Percentiles rank a stretch among this genome's conserved stretches.
These are phyloP conservation scores for Amanita jacksonii DNA, from an alignment of 768 basidiomycete species.

Conservation along the genomic window DNA sequence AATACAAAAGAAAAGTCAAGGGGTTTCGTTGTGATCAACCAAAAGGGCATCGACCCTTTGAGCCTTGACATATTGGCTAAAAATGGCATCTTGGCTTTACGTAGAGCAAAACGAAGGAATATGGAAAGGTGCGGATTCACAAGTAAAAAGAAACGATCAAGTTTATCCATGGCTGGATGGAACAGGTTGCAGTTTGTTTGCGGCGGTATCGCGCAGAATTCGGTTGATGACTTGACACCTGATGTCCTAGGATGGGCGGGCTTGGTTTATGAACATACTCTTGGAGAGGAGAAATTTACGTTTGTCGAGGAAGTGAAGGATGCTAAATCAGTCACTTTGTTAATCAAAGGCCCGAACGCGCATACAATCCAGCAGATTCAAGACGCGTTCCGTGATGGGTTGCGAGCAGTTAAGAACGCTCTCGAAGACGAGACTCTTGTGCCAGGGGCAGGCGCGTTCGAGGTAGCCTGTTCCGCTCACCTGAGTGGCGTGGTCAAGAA, in stretches of 20 bases:
- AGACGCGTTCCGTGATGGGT: conserved; percentile 95
- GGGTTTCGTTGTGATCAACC: conserved; percentile 92
- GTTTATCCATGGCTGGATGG: background rate
- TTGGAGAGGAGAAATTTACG: conserved; percentile 98
- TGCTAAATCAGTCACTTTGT: conserved; percentile 89
- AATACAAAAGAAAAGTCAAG: conserved; percentile 74
- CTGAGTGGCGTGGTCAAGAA: conserved; percentile 74
- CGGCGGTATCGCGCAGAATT: conserved; percentile 95
- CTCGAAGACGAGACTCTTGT: conserved; percentile 83
- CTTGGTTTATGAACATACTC: conserved; percentile 96
- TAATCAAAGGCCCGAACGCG: conserved; percentile 96
- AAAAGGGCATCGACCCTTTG: conserved; percentile 98
- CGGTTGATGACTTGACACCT: conserved; percentile 91
- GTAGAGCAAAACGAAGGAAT: conserved; percentile 94
- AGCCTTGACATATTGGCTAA: conserved; percentile 93
- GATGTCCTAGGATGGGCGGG: conserved; percentile 95
- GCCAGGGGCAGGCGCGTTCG: conserved; percentile 98
- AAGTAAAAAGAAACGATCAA: conserved; percentile 4
- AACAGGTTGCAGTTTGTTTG: conserved; percentile 83
- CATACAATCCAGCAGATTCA: conserved; percentile 96
- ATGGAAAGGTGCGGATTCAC: conserved; percentile 76
- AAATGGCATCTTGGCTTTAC: conserved; percentile 89
- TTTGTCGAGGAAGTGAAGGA: conserved; percentile 95
- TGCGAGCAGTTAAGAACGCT: conserved; percentile 94
- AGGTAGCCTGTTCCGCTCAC: conserved; percentile 85